Conservation (phyloP, 306 rosid species). For the Dalbergia cultrata region DNA sequence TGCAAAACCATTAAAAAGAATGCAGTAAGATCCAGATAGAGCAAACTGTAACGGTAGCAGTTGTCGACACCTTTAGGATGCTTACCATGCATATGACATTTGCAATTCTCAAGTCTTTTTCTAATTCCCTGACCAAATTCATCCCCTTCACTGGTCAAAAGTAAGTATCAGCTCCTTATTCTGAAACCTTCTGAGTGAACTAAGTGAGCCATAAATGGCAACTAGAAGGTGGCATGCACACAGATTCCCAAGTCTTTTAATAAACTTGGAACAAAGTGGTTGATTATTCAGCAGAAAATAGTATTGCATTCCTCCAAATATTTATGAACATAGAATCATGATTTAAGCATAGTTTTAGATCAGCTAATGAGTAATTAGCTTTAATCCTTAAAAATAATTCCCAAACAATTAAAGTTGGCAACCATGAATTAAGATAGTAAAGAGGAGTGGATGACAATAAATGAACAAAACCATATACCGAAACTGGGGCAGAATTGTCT, state of each 20-base stretch:
- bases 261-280: slow-evolving; percentile 25
- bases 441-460: slow-evolving; percentile 24
- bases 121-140: slow-evolving; percentile 98
- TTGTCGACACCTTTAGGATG: slow-evolving; percentile 40
- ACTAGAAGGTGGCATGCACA: slow-evolving; percentile 30
- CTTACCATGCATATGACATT: slow-evolving; percentile 96
- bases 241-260: slow-evolving; percentile 24
- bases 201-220: slow-evolving; percentile 29
- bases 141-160: slow-evolving; percentile 99
- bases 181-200: slow-evolving; percentile 15
- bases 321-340: slow-evolving; percentile 27
- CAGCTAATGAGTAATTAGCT: slow-evolving; percentile 28
- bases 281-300: slow-evolving; percentile 30
- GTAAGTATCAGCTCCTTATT: slow-evolving; percentile 69
- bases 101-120: slow-evolving; percentile 94
- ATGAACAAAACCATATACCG: slow-evolving; percentile 23
- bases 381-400: not conserved
- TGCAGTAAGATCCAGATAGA: slow-evolving; percentile 45
- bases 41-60: slow-evolving; percentile 24
- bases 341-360: slow-evolving; percentile 26
- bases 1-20: slow-evolving; percentile 53
- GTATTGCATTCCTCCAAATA: slow-evolving; percentile 40
- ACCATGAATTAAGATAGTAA: slow-evolving; percentile 33
- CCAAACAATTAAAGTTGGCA: slow-evolving; percentile 15
- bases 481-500: slow-evolving; percentile 6